These are phyloP conservation scores for Neurospora sp. DNA, from an alignment of 495 filamentous ascomycete species.

Conservation along the genomic window DNA sequence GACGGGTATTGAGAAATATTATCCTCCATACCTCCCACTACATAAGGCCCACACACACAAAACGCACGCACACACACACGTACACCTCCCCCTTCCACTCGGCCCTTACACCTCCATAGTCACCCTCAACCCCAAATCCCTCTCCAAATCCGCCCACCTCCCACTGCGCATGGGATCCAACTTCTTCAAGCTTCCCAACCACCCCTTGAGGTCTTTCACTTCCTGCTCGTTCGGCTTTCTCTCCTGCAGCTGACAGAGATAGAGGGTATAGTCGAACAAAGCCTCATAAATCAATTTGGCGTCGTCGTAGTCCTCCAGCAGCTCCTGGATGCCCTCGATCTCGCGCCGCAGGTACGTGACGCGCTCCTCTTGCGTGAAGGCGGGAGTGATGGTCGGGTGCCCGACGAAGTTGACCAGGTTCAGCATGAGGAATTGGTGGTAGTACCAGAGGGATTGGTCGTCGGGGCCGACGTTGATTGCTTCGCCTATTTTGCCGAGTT, in stretches of 20 bases:
- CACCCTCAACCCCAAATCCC: constrained; percentile 18
- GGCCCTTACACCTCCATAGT: neutral
- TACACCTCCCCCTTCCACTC: neutral
- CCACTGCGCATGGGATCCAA: constrained; percentile 62
- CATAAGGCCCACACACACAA: neutral
- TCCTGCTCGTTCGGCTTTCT: constrained; percentile 25
- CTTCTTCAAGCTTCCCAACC: constrained; percentile 51
- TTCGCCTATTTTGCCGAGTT: constrained; percentile 62
- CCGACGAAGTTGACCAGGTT: constrained; percentile 34
- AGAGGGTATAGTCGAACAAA: constrained; percentile 52
- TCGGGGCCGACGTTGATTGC: constrained; percentile 78
- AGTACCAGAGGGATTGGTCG: constrained; percentile 94
- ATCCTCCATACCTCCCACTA: neutral
- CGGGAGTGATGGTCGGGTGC: constrained; percentile 49
- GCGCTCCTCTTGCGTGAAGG: constrained; percentile 51
- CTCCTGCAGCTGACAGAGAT: constrained; percentile 36
- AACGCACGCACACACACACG: neutral
- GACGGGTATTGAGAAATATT: neutral
- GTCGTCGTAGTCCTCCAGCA: constrained; percentile 64
- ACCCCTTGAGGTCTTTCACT: constrained; percentile 39
- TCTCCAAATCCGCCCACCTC: constrained; percentile 56
- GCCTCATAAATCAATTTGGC: constrained; percentile 76
- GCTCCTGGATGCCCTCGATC: constrained; percentile 57
- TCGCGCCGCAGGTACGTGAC: constrained; percentile 56
- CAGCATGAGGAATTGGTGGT: constrained; percentile 74